phyloP scores from a whole-genome alignment of 2,329 filamentous ascomycete genomes.

The Alternaria panax region DNA sequence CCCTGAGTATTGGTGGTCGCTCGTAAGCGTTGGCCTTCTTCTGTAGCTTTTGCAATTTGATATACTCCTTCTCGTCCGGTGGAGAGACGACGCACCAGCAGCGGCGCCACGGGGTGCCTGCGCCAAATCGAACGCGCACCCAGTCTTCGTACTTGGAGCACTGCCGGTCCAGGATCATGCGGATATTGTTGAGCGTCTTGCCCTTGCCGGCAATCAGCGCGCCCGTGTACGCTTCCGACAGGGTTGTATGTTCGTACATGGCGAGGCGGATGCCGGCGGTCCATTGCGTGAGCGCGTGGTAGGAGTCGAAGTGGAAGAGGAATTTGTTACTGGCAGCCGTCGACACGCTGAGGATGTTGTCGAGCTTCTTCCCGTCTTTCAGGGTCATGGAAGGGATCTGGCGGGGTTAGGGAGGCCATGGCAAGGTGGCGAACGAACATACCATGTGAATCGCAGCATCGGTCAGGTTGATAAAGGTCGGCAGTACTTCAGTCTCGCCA shows the following conservation, averaged over 20 bases:
- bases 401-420: slow-evolving; percentile 24
- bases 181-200: slow-evolving; percentile 87
- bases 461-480: slow-evolving; percentile 94
- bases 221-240: slow-evolving; percentile 97
- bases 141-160: slow-evolving; percentile 84
- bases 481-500: slow-evolving; percentile 82
- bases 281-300: slow-evolving; percentile 93
- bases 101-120: slow-evolving; percentile 92
- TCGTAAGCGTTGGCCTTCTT: slow-evolving; percentile 88
- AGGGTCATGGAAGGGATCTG: slow-evolving; percentile 79
- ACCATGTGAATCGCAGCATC: slow-evolving; percentile 99
- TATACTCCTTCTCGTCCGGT: slow-evolving; percentile 90
- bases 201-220: slow-evolving; percentile 95
- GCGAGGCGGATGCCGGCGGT: slow-evolving; percentile 90
- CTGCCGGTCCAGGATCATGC: slow-evolving; percentile 82
- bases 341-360: slow-evolving; percentile 94
- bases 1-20: slow-evolving; percentile 76
- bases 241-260: slow-evolving; percentile 90
- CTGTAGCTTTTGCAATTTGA: slow-evolving; percentile 80
- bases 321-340: slow-evolving; percentile 96
- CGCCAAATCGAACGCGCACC: slow-evolving; percentile 93
- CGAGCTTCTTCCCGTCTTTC: slow-evolving; percentile 81
- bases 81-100: slow-evolving; percentile 97
- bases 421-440: slow-evolving; percentile 29
- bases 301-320: slow-evolving; percentile 93